Percentiles rank a stretch among this genome's conserved stretches.
These are phyloP conservation scores for Lipomyces spencermartinsiae DNA, from an alignment of 805 yeast species.

Conservation along the genomic window DNA sequence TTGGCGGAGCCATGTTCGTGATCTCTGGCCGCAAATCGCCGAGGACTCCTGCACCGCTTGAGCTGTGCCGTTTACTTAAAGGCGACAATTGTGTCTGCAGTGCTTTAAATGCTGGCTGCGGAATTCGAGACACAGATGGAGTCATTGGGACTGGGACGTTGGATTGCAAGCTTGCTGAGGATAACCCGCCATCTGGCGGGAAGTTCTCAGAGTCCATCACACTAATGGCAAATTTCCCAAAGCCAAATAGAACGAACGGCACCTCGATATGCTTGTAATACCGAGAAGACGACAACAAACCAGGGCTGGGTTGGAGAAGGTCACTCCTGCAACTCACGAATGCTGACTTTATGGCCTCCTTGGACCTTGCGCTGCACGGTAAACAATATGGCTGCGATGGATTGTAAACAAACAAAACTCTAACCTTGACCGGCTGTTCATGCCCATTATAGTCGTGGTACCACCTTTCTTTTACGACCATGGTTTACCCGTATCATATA, in stretches of 20 bases:
- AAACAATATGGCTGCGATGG: background rate
- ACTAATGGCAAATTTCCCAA: background rate
- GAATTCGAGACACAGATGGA: conserved; percentile 30
- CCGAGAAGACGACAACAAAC: background rate
- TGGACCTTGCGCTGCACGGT: background rate
- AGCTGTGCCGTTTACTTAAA: conserved; percentile 3
- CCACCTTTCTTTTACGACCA: too few relatives aligned
- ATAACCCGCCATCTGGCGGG: conserved; percentile 2
- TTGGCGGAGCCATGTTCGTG: conserved; percentile 26
- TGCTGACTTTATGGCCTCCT: background rate
- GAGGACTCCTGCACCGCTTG: conserved; percentile 2
- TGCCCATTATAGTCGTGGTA: background rate
- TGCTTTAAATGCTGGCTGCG: conserved; percentile 20
- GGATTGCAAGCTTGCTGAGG: background rate
- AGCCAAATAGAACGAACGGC: background rate
- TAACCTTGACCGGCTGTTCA: background rate
- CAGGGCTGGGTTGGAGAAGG: background rate
- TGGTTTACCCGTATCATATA: too few relatives aligned
- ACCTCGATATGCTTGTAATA: background rate
- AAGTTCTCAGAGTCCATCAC: conserved; percentile 13
- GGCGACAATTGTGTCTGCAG: conserved; percentile 19
- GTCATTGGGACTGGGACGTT: conserved; percentile 6
- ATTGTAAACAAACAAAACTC: background rate
- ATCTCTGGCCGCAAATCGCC: conserved; percentile 21
- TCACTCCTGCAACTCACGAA: background rate